phyloP scores from a whole-genome alignment of 2,329 filamentous ascomycete genomes.

The Trichoderma sp. region DNA sequence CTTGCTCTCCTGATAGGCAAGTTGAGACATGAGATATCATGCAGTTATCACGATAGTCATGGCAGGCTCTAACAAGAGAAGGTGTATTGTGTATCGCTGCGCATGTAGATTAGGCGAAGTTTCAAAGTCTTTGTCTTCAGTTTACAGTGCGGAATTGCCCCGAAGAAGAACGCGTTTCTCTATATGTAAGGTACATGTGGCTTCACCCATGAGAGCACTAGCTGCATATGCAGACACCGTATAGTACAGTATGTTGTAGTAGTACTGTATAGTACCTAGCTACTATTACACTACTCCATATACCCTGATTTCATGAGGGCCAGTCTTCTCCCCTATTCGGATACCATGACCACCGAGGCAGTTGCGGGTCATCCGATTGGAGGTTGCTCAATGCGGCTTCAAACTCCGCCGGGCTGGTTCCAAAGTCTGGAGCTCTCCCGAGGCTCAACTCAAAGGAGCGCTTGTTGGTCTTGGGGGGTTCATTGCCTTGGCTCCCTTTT shows the following conservation, averaged over 20 bases:
- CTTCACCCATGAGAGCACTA: background rate
- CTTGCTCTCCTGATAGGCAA: background rate
- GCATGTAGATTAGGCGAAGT: too few species aligned
- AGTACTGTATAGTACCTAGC: too few species aligned
- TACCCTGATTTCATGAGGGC: background rate
- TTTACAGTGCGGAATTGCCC: background rate
- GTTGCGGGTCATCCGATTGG: slow-evolving; percentile 3
- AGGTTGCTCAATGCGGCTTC: background rate
- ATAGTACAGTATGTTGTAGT: background rate
- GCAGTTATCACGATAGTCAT: background rate
- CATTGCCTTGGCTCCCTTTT: background rate
- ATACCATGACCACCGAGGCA: background rate
- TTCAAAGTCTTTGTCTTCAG: too few species aligned
- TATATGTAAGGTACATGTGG: background rate
- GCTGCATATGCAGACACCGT: background rate
- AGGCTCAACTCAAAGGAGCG: slow-evolving; percentile 20
- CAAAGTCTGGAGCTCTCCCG: background rate
- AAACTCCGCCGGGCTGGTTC: slow-evolving; percentile 12
- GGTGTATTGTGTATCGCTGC: too few species aligned
- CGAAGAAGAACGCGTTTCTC: background rate
- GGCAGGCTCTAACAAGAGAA: background rate
- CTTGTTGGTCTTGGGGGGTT: background rate
- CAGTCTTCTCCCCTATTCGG: background rate
- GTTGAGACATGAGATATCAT: background rate
- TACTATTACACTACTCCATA: background rate